These are phyloP conservation scores for Sextonia rubra DNA, from an alignment of 164 flowering plant genomes.

Conservation along the genomic window DNA sequence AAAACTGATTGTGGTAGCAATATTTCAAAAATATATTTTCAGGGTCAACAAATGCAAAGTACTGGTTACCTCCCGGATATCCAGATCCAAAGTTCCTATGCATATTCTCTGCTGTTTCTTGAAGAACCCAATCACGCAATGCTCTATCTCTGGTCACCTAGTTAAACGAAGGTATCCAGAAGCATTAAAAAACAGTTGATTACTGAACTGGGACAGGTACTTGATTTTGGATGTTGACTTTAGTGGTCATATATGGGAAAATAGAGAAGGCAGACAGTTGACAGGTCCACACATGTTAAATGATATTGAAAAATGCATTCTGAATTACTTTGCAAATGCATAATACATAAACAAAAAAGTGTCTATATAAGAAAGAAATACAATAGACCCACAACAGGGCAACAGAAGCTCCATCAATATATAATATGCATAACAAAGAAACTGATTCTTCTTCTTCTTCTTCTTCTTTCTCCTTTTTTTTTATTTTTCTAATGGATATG, in stretches of 20 bases:
- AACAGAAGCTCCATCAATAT: too few relatives aligned
- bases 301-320: too few relatives aligned
- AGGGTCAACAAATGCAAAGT: background rate
- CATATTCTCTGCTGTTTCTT: conserved; percentile 76
- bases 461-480: too few relatives aligned
- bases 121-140: conserved; percentile 65
- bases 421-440: too few relatives aligned
- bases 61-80: conserved; percentile 78
- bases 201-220: background rate
- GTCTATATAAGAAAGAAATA: too few relatives aligned
- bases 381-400: too few relatives aligned
- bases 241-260: background rate
- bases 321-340: too few relatives aligned
- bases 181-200: background rate
- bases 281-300: background rate
- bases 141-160: conserved; percentile 93
- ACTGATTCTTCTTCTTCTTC: too few relatives aligned
- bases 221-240: background rate
- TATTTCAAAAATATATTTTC: background rate
- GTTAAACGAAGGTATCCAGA: background rate
- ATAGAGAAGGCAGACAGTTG: background rate
- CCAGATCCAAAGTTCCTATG: conserved; percentile 88
- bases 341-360: too few relatives aligned
- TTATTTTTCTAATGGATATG: too few relatives aligned
- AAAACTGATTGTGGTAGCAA: background rate